A percentile compares a stretch with the other conserved stretches of the same genome.
phyloP scores from a whole-genome alignment of 2,329 filamentous ascomycete species.

The Neoascochyta sp. region DNA sequence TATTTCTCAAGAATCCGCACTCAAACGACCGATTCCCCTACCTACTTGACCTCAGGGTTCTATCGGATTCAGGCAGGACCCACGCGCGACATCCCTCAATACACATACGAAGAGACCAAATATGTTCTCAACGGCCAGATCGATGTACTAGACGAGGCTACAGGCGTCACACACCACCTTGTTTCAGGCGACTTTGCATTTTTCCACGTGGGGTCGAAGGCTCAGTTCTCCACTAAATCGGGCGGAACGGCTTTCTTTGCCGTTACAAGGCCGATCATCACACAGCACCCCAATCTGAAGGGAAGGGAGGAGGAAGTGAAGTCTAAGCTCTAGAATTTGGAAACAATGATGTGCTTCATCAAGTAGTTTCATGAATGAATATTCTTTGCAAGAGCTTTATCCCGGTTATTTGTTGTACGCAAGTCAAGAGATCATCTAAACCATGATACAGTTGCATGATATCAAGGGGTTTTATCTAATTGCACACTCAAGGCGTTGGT shows the following conservation, averaged over 20 bases:
- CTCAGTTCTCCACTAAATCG: conserved; percentile 21
- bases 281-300: conserved; percentile 15
- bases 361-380: no score
- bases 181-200: conserved; percentile 26
- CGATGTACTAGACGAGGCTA: conserved; percentile 24
- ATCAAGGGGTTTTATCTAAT: no score
- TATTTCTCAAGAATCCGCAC: conserved; percentile 12
- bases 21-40: conserved; percentile 16
- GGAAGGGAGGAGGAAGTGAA: conserved; percentile 18
- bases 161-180: conserved; percentile 21
- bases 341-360: no score
- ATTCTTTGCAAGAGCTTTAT: no score
- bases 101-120: conserved; percentile 26
- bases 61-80: conserved; percentile 24
- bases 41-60: conserved; percentile 25
- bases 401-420: no score
- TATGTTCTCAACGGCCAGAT: conserved; percentile 25
- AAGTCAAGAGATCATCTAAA: no score
- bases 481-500: no score
- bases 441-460: no score
- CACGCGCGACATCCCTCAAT: conserved; percentile 14
- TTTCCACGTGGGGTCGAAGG: conserved; percentile 24
- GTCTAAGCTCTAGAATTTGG: conserved; percentile 13
- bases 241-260: conserved; percentile 21
- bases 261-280: conserved; percentile 19